These are phyloP conservation scores for Lentinula lateritia DNA, from an alignment of 768 basidiomycete genomes.

Conservation along the genomic window DNA sequence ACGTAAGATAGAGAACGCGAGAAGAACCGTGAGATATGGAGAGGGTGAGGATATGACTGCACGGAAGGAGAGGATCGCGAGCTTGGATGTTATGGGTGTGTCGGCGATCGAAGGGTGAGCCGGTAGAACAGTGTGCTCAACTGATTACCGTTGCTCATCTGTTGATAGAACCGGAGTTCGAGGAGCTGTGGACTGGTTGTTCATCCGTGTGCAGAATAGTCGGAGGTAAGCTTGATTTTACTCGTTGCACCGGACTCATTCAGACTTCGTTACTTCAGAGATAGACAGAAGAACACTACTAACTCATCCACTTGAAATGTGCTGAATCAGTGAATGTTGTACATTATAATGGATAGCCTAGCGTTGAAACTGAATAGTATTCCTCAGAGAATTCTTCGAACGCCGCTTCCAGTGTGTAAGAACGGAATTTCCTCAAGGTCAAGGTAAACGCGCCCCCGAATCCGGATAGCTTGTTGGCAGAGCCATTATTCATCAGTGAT, in stretches of 20 bases:
- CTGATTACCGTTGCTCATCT: not conserved
- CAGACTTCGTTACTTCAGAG: not conserved
- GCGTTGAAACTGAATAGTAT: too few species aligned
- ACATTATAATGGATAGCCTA: not conserved
- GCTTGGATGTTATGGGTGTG: constrained; percentile 84
- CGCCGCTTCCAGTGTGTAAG: too few species aligned
- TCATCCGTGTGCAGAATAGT: constrained; percentile 89
- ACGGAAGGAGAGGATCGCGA: constrained; percentile 57
- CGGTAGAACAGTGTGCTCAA: not conserved
- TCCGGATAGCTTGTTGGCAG: too few species aligned
- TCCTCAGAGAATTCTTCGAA: too few species aligned
- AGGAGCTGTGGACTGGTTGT: constrained; percentile 91
- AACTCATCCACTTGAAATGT: not conserved
- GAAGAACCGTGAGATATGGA: constrained; percentile 43
- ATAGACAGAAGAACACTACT: not conserved
- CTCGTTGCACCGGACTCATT: not conserved
- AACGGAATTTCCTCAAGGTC: too few species aligned
- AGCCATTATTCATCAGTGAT: too few species aligned
- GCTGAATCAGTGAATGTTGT: not conserved
- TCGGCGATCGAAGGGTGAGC: constrained; percentile 87
- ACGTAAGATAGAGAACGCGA: constrained; percentile 62
- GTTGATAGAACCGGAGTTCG: constrained; percentile 73
- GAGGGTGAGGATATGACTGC: constrained; percentile 39
- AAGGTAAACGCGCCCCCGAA: too few species aligned
- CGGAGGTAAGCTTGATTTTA: constrained; percentile 40